Evolutionary conservation across 345 rosid genomes (phyloP).

Genomic region (Citrus reticulata): DNA sequence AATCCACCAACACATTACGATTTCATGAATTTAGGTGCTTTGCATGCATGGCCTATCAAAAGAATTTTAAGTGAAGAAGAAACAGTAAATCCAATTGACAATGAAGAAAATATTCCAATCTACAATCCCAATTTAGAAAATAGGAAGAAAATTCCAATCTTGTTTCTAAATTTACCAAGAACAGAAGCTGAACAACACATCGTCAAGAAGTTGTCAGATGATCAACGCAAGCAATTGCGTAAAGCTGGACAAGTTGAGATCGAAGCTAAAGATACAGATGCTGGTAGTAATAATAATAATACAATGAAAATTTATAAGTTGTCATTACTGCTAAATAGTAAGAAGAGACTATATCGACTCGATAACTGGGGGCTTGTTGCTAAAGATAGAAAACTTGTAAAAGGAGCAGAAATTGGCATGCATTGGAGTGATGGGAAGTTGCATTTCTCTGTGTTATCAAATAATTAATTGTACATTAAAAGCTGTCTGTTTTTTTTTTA

Average conservation of each 20-base stretch:
- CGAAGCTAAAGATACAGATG: background rate
- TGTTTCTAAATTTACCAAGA: background rate
- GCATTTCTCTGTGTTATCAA: background rate
- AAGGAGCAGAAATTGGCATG: slow-evolving; percentile 2
- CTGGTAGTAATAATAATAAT: too few species aligned
- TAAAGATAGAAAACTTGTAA: background rate
- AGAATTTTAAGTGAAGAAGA: background rate
- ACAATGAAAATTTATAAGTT: background rate
- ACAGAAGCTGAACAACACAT: background rate
- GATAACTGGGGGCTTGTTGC: background rate
- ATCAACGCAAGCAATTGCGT: background rate
- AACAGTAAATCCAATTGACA: background rate
- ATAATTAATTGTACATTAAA: background rate
- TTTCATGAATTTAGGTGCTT: background rate
- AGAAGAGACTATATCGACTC: background rate
- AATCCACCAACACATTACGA: slow-evolving; percentile 1
- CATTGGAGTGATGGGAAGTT: background rate
- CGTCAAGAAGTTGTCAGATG: background rate
- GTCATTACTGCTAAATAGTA: background rate
- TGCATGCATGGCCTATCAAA: background rate
- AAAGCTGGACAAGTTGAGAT: background rate
- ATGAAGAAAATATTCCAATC: too few species aligned
- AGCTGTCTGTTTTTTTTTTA: too few species aligned
- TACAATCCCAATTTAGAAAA: too few species aligned
- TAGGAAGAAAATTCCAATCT: too few species aligned